phyloP scores from a whole-genome alignment of 306 rosid species.

The Vigna reflexopilosa region DNA sequence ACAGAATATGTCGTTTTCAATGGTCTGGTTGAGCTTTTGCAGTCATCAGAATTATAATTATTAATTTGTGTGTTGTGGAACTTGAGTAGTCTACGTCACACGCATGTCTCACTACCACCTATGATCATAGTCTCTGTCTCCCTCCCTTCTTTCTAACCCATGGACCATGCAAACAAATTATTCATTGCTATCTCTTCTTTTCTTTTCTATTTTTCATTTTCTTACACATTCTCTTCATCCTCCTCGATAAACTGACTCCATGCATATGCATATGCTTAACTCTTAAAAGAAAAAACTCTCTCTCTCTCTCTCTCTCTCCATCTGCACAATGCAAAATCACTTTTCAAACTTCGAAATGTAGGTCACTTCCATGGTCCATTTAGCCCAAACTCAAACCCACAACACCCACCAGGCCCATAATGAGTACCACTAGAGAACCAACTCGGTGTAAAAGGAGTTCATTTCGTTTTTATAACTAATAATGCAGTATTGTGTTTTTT shows the following conservation, averaged over 20 bases:
- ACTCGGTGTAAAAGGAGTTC: too few relatives aligned
- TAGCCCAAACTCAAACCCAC: neutral
- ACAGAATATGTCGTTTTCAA: slow-evolving; percentile 51
- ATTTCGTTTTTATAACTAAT: too few relatives aligned
- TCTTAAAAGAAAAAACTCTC: too few relatives aligned
- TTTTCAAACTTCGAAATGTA: too few relatives aligned
- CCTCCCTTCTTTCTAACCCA: slow-evolving; percentile 32
- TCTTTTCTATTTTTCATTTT: neutral
- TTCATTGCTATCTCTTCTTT: neutral
- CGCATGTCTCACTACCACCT: slow-evolving; percentile 43
- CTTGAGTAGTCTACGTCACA: slow-evolving; percentile 54
- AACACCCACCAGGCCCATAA: neutral
- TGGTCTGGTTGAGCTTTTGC: slow-evolving; percentile 41
- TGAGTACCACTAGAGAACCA: too few relatives aligned
- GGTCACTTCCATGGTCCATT: neutral
- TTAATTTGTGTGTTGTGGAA: slow-evolving; percentile 38
- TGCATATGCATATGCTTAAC: too few relatives aligned
- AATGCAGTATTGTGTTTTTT: too few relatives aligned
- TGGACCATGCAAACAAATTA: slow-evolving; percentile 43
- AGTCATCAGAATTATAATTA: slow-evolving; percentile 44
- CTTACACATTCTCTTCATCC: neutral
- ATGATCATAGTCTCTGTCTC: slow-evolving; percentile 20
- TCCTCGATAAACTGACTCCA: too few relatives aligned
- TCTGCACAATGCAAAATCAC: too few relatives aligned
- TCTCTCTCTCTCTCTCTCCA: too few relatives aligned